Evolutionary conservation across 1,284 basidiomycete genomes (phyloP), one percentile per base, ranked within the genome.

Genomic region (Ustilago crameri): DNA sequence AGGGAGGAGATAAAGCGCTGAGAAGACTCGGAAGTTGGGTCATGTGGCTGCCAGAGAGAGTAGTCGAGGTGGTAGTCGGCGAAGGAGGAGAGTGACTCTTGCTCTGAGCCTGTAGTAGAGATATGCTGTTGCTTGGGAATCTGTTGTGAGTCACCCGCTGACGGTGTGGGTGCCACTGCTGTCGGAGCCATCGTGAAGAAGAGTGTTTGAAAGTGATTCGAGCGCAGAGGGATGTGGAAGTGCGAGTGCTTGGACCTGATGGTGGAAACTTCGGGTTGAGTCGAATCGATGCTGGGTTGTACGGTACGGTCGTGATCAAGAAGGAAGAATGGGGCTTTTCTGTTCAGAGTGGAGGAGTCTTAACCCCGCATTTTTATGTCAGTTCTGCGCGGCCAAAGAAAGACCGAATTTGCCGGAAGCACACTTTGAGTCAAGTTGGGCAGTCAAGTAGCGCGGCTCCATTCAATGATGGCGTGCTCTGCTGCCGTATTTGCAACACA

Each of bases 41-140:
- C 18, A 23, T 48, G 3, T 2, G 65, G 47, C 0, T 65, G 20
- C 70, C 70, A 73, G 15, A 63, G 60, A 0, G 49, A 9, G 42
- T 73, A 73, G 61, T 68, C 65, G 22, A 73, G 54, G 24, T 69
- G 64, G 37, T 68, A 65, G 51, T 64, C 60, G 14, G 57, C 32
- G 22, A 60, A 48, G 2, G 56, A 49, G 2, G 65, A 59, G 17
- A 73, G 65, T 3, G 70, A 73, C 22, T 59, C 59, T 20, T 67
- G 64, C 22, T 27, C 34, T 8, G 45, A 17, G 26, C 18, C 58
- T 48, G 30, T 12, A 30, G 30, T 12, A 30, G 30, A 30, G 30
- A 12, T 30, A 30, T 12, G 7, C 12, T 30, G 30, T 30, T 30
- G 30, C n/a, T 14, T 37, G 9, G 35, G 8, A 14, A 15, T 9